These are phyloP conservation scores for Phytophthora fragariae DNA, from an alignment of 352 stramenopile genomes.

Conservation along the genomic window DNA sequence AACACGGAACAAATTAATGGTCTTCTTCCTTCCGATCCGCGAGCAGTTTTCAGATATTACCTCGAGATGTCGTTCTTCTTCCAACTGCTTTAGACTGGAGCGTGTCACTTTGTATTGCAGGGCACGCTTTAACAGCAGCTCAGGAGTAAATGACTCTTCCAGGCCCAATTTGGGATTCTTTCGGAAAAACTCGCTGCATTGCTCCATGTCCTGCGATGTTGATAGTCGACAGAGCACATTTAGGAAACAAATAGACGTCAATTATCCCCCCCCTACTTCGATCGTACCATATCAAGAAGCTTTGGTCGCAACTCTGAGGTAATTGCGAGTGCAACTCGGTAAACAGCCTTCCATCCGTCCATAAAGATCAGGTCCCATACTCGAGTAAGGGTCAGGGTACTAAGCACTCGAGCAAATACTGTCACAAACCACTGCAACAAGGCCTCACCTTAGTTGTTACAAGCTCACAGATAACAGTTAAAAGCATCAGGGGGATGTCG, in stretches of 20 bases:
- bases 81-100: slow-evolving; percentile 58
- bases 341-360: slow-evolving; percentile 84
- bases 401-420: slow-evolving; percentile 75
- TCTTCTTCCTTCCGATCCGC: neutral
- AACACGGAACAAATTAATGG: neutral
- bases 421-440: slow-evolving; percentile 83
- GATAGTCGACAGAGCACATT: neutral
- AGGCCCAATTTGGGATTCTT: slow-evolving; percentile 65
- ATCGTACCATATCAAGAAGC: slow-evolving; percentile 63
- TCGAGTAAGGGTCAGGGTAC: slow-evolving; percentile 48
- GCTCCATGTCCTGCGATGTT: slow-evolving; percentile 67
- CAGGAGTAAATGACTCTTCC: slow-evolving; percentile 41
- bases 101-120: slow-evolving; percentile 77
- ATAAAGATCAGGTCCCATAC: slow-evolving; percentile 82
- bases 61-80: slow-evolving; percentile 78
- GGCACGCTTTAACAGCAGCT: slow-evolving; percentile 53
- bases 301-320: slow-evolving; percentile 61
- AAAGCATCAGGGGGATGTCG: neutral
- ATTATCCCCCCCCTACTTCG: neutral
- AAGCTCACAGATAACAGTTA: neutral
- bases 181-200: slow-evolving; percentile 75
- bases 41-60: slow-evolving; percentile 24
- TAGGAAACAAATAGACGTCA: neutral
- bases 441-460: neutral
- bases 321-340: slow-evolving; percentile 73